Evolutionary conservation across 345 rosid species (phyloP), one percentile per base, ranked within the genome.

Genomic region (Turritis glabra): DNA sequence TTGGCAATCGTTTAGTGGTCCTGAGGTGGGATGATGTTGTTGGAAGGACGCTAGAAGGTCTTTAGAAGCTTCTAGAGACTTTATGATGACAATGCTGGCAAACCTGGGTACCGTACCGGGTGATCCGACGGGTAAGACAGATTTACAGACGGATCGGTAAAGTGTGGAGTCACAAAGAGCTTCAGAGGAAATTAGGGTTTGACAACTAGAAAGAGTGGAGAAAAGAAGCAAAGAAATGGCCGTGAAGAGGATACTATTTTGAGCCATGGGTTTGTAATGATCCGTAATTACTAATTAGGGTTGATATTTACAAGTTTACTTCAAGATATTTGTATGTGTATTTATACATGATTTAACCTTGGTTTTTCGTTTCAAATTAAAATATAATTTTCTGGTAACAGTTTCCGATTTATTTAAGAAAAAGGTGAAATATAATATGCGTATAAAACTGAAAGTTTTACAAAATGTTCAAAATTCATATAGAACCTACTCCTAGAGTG

Each of bases 1-100:
- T 19, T 64, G 66, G 48, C 84, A 77, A 77, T 81, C 84, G 25
- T 77, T 15, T 15, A 77, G 66, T 8, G 84, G 73, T 5, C 40
- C 47, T 48, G 71, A 64, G 1, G 33, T 44, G 27, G 65, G 37
- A 38, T 30, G 54, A 19, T 56, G 58, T 23, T 52, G 30, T 46
- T 64, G 2, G 5, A 70, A 35, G 44, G 72, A 43, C 59, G 53
- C 5, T 3, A 64, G 46, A 37, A 77, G 19, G 27, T 63, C 13
- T 56, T 53, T 48, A 27, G 77, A 64, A 77, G 33, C 43, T 64
- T 55, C 38, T 57, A 71, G 55, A 26, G 76, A 64, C 30, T 71
- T 64, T 19, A 44, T 4, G 41, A 71, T 44, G 48, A 32, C 70
- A 21, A 77, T 77, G 30, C 59, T 18, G 12, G 65, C 67, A 13